Conservation (phyloP, 129 eudicot genomes). For the Logfia minima region DNA sequence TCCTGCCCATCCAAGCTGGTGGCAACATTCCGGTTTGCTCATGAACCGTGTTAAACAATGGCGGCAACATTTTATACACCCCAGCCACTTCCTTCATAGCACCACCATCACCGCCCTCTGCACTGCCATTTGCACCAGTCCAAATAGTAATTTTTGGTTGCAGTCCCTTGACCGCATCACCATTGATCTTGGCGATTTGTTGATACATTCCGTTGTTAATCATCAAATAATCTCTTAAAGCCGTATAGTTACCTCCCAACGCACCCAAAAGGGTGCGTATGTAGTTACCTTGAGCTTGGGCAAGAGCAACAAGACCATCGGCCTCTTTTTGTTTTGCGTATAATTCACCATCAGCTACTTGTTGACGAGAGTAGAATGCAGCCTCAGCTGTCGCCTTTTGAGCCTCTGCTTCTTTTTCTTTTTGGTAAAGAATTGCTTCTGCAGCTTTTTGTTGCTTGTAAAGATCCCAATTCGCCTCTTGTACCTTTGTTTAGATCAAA, state of each 20-base stretch:
- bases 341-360: conserved; percentile 54
- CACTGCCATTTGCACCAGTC: conserved; percentile 39
- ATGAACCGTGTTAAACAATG: conserved; percentile 59
- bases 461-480: conserved; percentile 71
- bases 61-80: conserved; percentile 59
- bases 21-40: conserved; percentile 66
- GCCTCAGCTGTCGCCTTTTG: conserved; percentile 64
- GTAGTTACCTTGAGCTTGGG: conserved; percentile 63
- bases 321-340: conserved; percentile 70
- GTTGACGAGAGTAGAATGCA: conserved; percentile 47
- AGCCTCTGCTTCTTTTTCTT: conserved; percentile 60
- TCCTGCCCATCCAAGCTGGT: conserved; percentile 58
- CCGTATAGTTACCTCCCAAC: conserved; percentile 47
- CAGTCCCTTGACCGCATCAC: conserved; percentile 56
- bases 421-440: conserved; percentile 52
- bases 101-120: conserved; percentile 28
- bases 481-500: conserved; percentile 39
- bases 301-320: conserved; percentile 50
- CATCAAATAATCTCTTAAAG: conserved; percentile 60
- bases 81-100: conserved; percentile 55
- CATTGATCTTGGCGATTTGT: conserved; percentile 56
- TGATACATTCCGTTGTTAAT: conserved; percentile 55
- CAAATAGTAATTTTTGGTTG: conserved; percentile 63
- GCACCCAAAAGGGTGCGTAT: conserved; percentile 48
- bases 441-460: conserved; percentile 60